Conservation (phyloP, 2,329 filamentous ascomycete species). For the Colletotrichum musae region DNA sequence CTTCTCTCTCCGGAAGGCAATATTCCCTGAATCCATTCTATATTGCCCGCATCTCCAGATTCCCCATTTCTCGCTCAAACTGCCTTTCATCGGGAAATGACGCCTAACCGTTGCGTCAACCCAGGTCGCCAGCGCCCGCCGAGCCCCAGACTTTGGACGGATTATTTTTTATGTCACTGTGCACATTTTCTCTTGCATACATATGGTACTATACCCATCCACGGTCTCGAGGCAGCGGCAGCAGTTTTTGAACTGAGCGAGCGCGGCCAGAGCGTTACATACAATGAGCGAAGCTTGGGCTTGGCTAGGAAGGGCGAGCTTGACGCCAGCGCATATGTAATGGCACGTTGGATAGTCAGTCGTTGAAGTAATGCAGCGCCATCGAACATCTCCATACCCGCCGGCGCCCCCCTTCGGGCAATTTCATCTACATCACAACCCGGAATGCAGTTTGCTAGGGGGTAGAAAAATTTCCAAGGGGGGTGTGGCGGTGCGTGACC, state of each 20-base stretch:
- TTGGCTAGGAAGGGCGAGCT: constrained; percentile 32
- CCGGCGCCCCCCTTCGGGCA: constrained; percentile 55
- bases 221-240: not conserved
- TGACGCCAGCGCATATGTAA: constrained; percentile 46
- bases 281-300: constrained; percentile 13
- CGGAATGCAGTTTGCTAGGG: too few species aligned
- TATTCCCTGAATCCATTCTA: constrained; percentile 19
- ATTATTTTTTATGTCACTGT: constrained; percentile 14
- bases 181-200: constrained; percentile 15
- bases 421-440: constrained; percentile 60
- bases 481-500: too few species aligned
- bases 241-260: not conserved
- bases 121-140: constrained; percentile 7
- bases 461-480: too few species aligned
- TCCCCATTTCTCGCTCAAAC: constrained; percentile 24
- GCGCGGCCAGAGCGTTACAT: constrained; percentile 34
- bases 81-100: constrained; percentile 28
- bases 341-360: constrained; percentile 44
- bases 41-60: constrained; percentile 29
- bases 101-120: not conserved
- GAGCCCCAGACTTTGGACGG: not conserved
- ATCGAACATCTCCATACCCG: constrained; percentile 47
- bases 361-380: constrained; percentile 45
- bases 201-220: not conserved
- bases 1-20: not conserved